Evolutionary conservation across 1,284 basidiomycete species (phyloP), one percentile per base, ranked within the genome.

Genomic region (Butyriboletus appendiculatus): DNA sequence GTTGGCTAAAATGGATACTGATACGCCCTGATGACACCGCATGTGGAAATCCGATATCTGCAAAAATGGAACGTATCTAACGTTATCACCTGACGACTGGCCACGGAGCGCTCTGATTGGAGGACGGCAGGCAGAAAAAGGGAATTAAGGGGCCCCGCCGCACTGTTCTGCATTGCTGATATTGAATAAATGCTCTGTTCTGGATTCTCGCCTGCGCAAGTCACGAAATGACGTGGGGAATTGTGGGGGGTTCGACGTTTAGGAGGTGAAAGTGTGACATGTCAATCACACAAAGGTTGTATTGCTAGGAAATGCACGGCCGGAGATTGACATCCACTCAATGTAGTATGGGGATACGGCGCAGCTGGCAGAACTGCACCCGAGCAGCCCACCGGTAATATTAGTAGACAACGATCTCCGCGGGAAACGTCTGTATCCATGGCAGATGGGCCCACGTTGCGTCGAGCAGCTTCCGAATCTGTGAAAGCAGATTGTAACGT

Each of bases 341-440:
- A 32, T 43, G 38, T 50, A 39, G 41, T 30, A 61, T 59, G 62
- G 62, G 61, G 62, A 55, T 68, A 66, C 56, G 39, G 38, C 63
- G 65, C 63, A 38, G 40, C 48, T 44, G 44, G 45, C 45, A 18
- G 40, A 53, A 43, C 39, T 56, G 53, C 52, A 47, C 32, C 65
- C 61, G 52, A 35, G 22, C 28, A 45, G 26, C 10, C 43, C 33
- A 58, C 22, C 41, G 44, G 42, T 45, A 26, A 61, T 49, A 49
- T 45, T 52, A 52, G 45, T 34, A 22, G 50, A 26, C 43, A 62
- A 48, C 50, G 62, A 64, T 64, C 65, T 70, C 65, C 65, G 65
- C 65, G 65, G 65, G 66, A 67, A 59, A 59, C 26, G 38, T 35
- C 50, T 32, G 65, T 70, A 63, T 69, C 68, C 62, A 65, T 70